phyloP scores from a whole-genome alignment of 768 basidiomycete species.

The Rhizopogon salebrosus region DNA sequence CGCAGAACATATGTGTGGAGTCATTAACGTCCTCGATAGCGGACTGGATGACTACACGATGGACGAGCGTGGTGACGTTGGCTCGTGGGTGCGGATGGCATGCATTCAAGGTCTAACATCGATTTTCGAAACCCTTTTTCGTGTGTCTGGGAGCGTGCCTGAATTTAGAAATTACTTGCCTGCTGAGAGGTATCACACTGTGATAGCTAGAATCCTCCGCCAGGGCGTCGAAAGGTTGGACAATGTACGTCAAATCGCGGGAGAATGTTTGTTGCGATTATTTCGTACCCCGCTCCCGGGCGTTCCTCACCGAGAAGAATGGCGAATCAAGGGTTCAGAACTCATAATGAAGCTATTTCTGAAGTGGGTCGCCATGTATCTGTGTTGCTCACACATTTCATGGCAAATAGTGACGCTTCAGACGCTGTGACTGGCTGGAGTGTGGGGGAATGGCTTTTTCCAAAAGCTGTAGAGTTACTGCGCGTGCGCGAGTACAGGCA shows the following conservation, averaged over 20 bases:
- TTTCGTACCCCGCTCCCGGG: conserved; percentile 42
- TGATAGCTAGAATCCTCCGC: conserved; percentile 70
- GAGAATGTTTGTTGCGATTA: conserved; percentile 51
- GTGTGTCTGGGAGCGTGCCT: conserved; percentile 33
- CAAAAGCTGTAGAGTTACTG: conserved; percentile 62
- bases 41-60: conserved; percentile 87
- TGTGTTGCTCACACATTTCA: not conserved
- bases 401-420: conserved; percentile 26
- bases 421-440: conserved; percentile 48
- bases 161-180: conserved; percentile 59
- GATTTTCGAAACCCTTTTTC: conserved; percentile 47
- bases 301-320: conserved; percentile 34
- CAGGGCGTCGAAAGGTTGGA: conserved; percentile 90
- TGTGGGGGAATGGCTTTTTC: conserved; percentile 71
- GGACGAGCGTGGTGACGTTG: conserved; percentile 95
- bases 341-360: conserved; percentile 51
- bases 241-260: conserved; percentile 81
- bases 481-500: conserved; percentile 57
- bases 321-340: conserved; percentile 46
- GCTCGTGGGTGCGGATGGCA: conserved; percentile 88
- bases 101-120: conserved; percentile 64
- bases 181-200: conserved; percentile 46
- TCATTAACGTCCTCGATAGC: conserved; percentile 54
- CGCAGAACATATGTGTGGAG: conserved; percentile 35
- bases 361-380: conserved; percentile 31